These are phyloP conservation scores for Thuidium tamariscinum DNA, from an alignment of 225 moss, liverwort and hornwort genomes.

Conservation along the genomic window DNA sequence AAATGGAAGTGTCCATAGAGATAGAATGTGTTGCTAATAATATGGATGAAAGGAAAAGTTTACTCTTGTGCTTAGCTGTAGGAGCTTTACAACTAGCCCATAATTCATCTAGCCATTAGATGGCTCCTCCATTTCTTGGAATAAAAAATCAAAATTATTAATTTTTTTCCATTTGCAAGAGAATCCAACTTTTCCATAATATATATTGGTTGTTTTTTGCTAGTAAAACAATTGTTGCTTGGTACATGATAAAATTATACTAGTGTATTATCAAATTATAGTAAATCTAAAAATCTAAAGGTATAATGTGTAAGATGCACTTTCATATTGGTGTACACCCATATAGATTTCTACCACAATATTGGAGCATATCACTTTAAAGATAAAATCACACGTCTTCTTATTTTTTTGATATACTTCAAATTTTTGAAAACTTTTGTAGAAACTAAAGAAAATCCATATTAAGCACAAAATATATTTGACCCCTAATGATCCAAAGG, in stretches of 20 bases:
- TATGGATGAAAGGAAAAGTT: neutral
- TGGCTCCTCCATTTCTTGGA: rapidly evolving
- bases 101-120: rapidly evolving
- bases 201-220: neutral
- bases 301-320: neutral
- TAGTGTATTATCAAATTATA: neutral
- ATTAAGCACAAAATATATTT: neutral
- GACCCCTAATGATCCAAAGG: neutral
- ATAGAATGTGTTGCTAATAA: no score
- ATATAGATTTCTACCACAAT: rapidly evolving
- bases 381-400: neutral
- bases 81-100: rapidly evolving
- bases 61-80: rapidly evolving
- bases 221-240: neutral
- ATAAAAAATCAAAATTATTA: no score
- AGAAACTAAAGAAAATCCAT: neutral
- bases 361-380: rapidly evolving
- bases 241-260: neutral
- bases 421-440: neutral
- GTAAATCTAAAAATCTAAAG: neutral
- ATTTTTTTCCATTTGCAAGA: rapidly evolving
- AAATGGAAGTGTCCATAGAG: no score
- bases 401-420: neutral
- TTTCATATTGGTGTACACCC: neutral
- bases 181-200: rapidly evolving